Base-by-base conservation (phyloP, 352 stramenopile genomes). In the Pythium oligandrum region DNA sequence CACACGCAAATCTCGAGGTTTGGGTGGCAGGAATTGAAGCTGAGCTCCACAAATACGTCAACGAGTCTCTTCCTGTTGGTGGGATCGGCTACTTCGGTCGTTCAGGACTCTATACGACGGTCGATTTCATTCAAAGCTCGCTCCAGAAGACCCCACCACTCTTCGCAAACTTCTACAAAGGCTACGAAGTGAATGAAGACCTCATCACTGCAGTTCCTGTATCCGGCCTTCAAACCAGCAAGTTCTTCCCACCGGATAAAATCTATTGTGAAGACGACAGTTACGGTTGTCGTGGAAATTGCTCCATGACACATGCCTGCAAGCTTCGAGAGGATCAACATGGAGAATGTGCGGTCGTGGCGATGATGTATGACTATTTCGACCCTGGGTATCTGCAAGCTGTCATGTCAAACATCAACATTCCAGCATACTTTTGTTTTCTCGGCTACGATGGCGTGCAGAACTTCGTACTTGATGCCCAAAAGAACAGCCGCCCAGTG, bases 321-420 rank as follows among this genome's bases (percentile, higher is more conserved):
- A 70, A 63, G 10, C 46, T 48, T 6, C 57, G 70, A 12, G 68
- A 81, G 44, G 38, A 49, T 3, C 10, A 61, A 12, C 59, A 56
- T 4, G 48, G 55, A 1, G 64, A 78, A 32, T 86, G 73, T 26
- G 48, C 83, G 35, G 57, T 79, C 11, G 61, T 82, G 12, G 57
- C 69, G 9, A 73, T 82, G 66, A 76, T 78, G 57, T 48, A 68
- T 31, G 42, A 52, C 12, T 61, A 39, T 1, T 75, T 67, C 37
- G 69, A 84, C 43, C 46, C 51, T n/a, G 71, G 71, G 10, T 80
- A 78, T 40, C 40, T 79, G 40, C 61, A 82, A 50, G 67, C 71
- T 1, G 42, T 67, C 12, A 58, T 70, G n/a, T 59, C 59, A 11
- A 84, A 83, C 57, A 66, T 73, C 12, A 44, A 59, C 6, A 76